Percentiles rank a stretch among this genome's conserved stretches.
Evolutionary conservation across 1,139 yeast species (phyloP).

Genomic region (Magnusiomyces magnusii): DNA sequence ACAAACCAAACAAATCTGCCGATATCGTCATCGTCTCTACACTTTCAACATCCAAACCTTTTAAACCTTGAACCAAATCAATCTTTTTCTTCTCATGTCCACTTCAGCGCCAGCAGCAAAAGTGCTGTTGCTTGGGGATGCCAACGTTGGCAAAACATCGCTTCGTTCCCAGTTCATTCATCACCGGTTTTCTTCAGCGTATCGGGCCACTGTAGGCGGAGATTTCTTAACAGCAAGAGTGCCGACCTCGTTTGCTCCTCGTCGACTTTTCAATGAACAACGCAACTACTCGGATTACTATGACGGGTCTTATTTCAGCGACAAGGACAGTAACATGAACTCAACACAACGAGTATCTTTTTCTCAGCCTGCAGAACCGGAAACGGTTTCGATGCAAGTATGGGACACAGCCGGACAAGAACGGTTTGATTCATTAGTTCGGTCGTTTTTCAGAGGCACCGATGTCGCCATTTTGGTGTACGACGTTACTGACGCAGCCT

Average conservation of each 20-base stretch:
- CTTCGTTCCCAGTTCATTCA: constrained; percentile 52
- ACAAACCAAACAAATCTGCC: too few species aligned
- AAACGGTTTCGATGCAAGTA: constrained; percentile 42
- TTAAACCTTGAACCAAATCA: too few species aligned
- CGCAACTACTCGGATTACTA: neutral
- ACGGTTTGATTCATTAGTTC: constrained; percentile 51
- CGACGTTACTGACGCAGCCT: constrained; percentile 47
- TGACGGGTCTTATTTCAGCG: neutral
- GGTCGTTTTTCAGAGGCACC: constrained; percentile 54
- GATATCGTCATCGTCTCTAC: too few species aligned
- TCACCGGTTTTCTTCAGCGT: constrained; percentile 50
- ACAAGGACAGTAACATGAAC: neutral
- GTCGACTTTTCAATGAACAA: neutral
- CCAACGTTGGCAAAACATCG: constrained; percentile 58
- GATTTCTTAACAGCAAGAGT: constrained; percentile 49
- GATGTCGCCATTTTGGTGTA: constrained; percentile 52
- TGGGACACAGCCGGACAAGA: constrained; percentile 71
- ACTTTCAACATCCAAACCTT: too few species aligned
- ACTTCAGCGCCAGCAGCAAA: constrained; percentile 30
- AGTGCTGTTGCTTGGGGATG: constrained; percentile 52
- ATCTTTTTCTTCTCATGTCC: neutral
- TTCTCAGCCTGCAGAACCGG: constrained; percentile 2
- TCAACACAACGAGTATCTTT: neutral
- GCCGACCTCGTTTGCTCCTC: constrained; percentile 8
- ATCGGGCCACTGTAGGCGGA: constrained; percentile 56